Percentiles rank a stretch among this genome's conserved stretches.
phyloP scores from a whole-genome alignment of 164 flowering plant genomes.

The Stephania yunnanensis region DNA sequence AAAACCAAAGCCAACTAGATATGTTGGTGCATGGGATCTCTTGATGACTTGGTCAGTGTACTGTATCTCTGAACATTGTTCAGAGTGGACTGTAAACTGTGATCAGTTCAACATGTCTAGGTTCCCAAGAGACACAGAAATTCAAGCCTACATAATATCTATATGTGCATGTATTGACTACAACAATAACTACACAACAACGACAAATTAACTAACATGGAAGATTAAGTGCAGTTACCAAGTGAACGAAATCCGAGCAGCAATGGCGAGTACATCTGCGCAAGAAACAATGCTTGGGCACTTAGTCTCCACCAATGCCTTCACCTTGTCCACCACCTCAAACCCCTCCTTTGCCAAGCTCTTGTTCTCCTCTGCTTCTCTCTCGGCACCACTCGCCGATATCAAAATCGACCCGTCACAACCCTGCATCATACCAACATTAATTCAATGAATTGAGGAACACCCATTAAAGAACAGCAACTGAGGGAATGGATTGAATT shows the following conservation, averaged over 20 bases:
- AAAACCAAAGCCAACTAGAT: too few relatives aligned
- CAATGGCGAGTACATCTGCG: conserved; percentile 87
- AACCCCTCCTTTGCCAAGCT: conserved; percentile 54
- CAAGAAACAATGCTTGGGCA: conserved; percentile 93
- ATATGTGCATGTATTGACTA: too few relatives aligned
- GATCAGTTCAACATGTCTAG: too few relatives aligned
- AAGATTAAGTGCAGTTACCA: conserved; percentile 37
- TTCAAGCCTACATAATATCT: too few relatives aligned
- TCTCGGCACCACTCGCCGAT: conserved; percentile 52
- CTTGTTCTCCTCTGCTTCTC: conserved; percentile 64
- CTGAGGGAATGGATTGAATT: background rate
- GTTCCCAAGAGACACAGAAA: too few relatives aligned
- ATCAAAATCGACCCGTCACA: conserved; percentile 86
- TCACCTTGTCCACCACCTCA: conserved; percentile 53
- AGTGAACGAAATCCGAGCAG: conserved; percentile 79
- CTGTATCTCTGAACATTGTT: too few relatives aligned
- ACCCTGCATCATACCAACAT: conserved; percentile 37
- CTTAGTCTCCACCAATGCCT: conserved; percentile 65
- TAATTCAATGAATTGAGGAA: background rate
- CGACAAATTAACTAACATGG: background rate
- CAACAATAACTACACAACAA: too few relatives aligned
- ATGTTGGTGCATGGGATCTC: too few relatives aligned
- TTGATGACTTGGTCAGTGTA: too few relatives aligned
- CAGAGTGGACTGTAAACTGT: too few relatives aligned
- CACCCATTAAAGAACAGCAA: background rate